These are phyloP conservation scores for Oropetium thomaeum DNA, from an alignment of 176 grass and related monocot genomes.

Conservation along the genomic window DNA sequence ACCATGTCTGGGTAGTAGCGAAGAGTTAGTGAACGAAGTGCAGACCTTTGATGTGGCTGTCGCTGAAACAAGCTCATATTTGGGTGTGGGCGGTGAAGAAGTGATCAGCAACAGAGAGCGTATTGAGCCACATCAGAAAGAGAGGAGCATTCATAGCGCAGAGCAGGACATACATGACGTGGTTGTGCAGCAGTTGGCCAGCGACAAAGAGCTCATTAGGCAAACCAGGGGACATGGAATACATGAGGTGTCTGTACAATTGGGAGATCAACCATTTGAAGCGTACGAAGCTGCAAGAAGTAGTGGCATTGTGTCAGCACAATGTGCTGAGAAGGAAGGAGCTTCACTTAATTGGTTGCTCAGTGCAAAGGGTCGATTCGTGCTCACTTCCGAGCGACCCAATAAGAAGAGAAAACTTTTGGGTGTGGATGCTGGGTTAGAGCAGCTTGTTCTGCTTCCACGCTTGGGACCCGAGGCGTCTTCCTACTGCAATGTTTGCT, in stretches of 20 bases:
- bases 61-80: conserved; percentile 51
- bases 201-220: conserved; percentile 24
- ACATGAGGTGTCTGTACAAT: conserved; percentile 25
- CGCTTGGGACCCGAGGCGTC: conserved; percentile 28
- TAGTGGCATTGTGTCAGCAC: conserved; percentile 5
- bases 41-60: conserved; percentile 43
- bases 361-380: conserved; percentile 59
- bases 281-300: conserved; percentile 26
- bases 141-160: neutral
- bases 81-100: conserved; percentile 48
- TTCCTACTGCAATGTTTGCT: conserved; percentile 72
- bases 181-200: conserved; percentile 46
- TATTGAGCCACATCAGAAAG: conserved; percentile 18
- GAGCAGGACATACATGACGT: conserved; percentile 46
- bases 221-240: conserved; percentile 28
- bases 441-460: conserved; percentile 73
- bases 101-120: conserved; percentile 32
- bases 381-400: conserved; percentile 88
- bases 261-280: conserved; percentile 27
- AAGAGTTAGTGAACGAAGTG: conserved; percentile 10
- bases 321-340: conserved; percentile 17
- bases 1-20: conserved; percentile 38
- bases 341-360: conserved; percentile 51
- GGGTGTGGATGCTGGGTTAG: conserved; percentile 74
- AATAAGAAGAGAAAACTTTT: conserved; percentile 98